Percentiles rank a stretch among this genome's conserved stretches.
phyloP scores from a whole-genome alignment of 257 asterid species.

The Fraxinus americana region DNA sequence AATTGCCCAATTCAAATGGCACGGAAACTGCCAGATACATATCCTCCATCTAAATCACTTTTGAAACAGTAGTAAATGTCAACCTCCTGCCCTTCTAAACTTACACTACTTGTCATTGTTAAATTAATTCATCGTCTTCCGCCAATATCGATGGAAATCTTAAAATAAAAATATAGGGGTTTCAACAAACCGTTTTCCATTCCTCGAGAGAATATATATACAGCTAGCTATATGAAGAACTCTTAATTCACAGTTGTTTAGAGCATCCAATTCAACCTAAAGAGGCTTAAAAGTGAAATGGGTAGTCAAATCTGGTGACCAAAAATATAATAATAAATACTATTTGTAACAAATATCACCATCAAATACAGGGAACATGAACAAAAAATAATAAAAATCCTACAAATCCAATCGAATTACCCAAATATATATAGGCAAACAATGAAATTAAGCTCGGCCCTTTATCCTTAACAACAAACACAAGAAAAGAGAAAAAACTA shows the following conservation, averaged over 20 bases:
- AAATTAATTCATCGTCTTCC: conserved; percentile 41
- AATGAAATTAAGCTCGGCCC: conserved; percentile 33
- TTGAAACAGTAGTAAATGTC: conserved; percentile 37
- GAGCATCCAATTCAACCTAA: conserved; percentile 24
- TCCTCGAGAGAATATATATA: conserved; percentile 28
- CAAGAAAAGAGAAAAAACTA: conserved; percentile 20
- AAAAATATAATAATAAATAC: conserved; percentile 40
- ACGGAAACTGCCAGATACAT: conserved; percentile 49
- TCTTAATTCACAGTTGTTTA: conserved; percentile 29
- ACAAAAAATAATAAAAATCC: conserved; percentile 29
- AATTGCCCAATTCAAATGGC: conserved; percentile 65
- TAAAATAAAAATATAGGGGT: conserved; percentile 17
- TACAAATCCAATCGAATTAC: conserved; percentile 44
- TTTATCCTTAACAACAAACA: conserved; percentile 37
- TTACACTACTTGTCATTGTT: conserved; percentile 61
- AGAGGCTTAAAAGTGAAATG: conserved; percentile 32
- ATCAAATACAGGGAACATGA: conserved; percentile 20
- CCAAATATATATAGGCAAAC: conserved; percentile 18
- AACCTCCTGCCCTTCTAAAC: conserved; percentile 41
- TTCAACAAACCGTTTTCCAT: conserved; percentile 42
- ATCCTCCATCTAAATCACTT: conserved; percentile 60
- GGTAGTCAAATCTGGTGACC: conserved; percentile 51
- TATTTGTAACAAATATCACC: conserved; percentile 35
- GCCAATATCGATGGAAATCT: conserved; percentile 33
- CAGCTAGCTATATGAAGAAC: conserved; percentile 10